Base-by-base conservation (phyloP, 2,329 filamentous ascomycete species). In the Neofusicoccum kwambonambiense region DNA sequence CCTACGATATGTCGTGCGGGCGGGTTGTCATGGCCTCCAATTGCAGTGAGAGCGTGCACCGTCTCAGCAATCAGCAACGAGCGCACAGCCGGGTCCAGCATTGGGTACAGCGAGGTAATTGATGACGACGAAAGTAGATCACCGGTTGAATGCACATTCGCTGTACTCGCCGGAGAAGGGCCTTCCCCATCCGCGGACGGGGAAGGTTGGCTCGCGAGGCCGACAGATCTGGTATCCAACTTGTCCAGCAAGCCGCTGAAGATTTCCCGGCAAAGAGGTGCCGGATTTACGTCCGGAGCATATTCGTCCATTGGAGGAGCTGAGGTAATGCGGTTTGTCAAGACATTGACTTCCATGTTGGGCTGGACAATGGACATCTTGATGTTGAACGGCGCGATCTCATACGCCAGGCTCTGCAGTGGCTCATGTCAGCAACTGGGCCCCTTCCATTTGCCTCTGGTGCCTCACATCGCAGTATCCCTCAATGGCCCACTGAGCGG, bases 281-380 rank as follows among this genome's bases (percentile, higher is more conserved):
- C 92, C 2, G 88, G 88, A 67, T 92, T 92, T 68, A 85, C 85
- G 64, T 87, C 84, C 65, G 86, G 86, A 7, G 89, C 85, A 71
- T 90, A 90, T 67, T 87, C 87, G 1, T 85, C 83, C 73, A 97
- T 86, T 41, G 89, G 88, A 4, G 94, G 93, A 2, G 91, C 90
- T 69, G 94, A 92, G 56, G 89, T 90, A 71, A 98, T 90, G 64
- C 90, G 89, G 78, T 96, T 96, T 34, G 92, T 95, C 65, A 98
- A 83, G 37, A 92, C 88, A 68, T 90, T 88, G 67, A 97, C 91
- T 80, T 98, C 94, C 79, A 97, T 92, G 78, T 93, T 96, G 31
- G 93, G 93, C 81, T 99, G 94, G 50, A 99, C 90, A 69, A 98
- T 93, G 45, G 93, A 97, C 77, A 98, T 87, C 77, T 94, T 96